These are phyloP conservation scores for Metschnikowia peoriensis DNA, from an alignment of 805 yeast genomes.

Conservation along the genomic window DNA sequence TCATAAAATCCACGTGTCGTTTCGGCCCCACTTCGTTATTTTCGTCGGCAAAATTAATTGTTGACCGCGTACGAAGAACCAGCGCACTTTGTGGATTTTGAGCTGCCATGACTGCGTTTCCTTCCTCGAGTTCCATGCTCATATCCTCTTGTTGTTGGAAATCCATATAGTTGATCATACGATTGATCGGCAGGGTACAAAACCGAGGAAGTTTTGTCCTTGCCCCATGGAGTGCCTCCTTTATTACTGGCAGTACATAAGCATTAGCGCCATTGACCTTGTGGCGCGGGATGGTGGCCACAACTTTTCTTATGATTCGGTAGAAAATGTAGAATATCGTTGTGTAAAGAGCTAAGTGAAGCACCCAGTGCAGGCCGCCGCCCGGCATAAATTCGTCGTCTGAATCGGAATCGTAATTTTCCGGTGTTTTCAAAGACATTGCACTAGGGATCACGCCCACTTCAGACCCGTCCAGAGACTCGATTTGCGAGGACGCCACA, in stretches of 20 bases:
- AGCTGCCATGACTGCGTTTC: slow-evolving; percentile 22
- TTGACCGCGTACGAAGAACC: slow-evolving; percentile 38
- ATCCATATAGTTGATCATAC: slow-evolving; percentile 19
- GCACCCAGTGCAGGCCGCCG: background rate
- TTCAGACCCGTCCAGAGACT: slow-evolving; percentile 11
- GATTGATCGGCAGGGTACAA: slow-evolving; percentile 23
- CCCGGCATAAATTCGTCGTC: slow-evolving; percentile 16
- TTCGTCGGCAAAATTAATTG: slow-evolving; percentile 26
- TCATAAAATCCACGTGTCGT: slow-evolving; percentile 27
- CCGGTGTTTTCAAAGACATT: slow-evolving; percentile 23
- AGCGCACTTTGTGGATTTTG: slow-evolving; percentile 21
- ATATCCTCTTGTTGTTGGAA: slow-evolving; percentile 20
- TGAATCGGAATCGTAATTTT: slow-evolving; percentile 17
- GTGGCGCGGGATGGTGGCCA: background rate
- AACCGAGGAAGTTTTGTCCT: slow-evolving; percentile 14
- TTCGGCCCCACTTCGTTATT: slow-evolving; percentile 8
- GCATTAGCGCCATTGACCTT: background rate
- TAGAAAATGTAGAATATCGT: slow-evolving; percentile 17
- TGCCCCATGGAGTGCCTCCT: slow-evolving; percentile 8
- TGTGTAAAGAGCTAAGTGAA: slow-evolving; percentile 19
- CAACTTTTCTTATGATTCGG: slow-evolving; percentile 1
- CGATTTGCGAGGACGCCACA: slow-evolving; percentile 72
- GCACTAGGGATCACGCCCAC: slow-evolving; percentile 45
- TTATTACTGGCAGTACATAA: slow-evolving; percentile 12
- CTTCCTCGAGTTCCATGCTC: slow-evolving; percentile 35